Conservation (phyloP, 1,284 basidiomycete genomes). For the Puccinia polysora region DNA sequence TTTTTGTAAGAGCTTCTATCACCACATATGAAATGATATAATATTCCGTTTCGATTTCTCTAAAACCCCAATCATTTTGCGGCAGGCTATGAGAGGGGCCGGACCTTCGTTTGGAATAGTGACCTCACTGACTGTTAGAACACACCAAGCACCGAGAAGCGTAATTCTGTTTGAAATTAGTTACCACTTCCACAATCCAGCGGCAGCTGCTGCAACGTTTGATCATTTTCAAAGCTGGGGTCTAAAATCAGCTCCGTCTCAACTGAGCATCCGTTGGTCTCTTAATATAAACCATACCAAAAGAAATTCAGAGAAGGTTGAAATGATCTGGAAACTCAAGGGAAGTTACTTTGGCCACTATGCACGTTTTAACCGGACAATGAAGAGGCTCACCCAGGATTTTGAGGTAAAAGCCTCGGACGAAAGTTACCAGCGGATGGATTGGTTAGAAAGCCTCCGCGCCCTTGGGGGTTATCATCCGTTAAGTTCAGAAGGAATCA, state of each 20-base stretch:
- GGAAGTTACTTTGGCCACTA: constrained; percentile 16
- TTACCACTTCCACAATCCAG: constrained; percentile 11
- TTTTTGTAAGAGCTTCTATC: constrained; percentile 43
- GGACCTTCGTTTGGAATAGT: constrained; percentile 53
- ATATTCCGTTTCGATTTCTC: constrained; percentile 32
- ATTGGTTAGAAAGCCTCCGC: constrained; percentile 16
- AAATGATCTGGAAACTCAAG: neutral
- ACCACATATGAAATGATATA: neutral
- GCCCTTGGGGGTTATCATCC: neutral
- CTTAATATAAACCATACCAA: neutral
- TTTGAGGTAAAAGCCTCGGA: neutral
- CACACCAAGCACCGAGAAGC: constrained; percentile 8
- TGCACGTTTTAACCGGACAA: constrained; percentile 14
- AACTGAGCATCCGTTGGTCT: constrained; percentile 19
- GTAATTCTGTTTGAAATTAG: constrained; percentile 21
- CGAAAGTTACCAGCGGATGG: neutral
- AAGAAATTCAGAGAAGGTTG: neutral
- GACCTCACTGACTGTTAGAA: constrained; percentile 46
- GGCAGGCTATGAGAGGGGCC: constrained; percentile 51
- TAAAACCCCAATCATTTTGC: constrained; percentile 45
- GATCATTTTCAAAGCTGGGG: constrained; percentile 27
- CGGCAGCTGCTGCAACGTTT: constrained; percentile 1
- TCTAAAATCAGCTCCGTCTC: constrained; percentile 21
- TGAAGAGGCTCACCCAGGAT: neutral
- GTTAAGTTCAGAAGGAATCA: constrained; percentile 21